Base-by-base conservation (phyloP, 106 monocot genomes). In the Amphibolis antarctica region DNA sequence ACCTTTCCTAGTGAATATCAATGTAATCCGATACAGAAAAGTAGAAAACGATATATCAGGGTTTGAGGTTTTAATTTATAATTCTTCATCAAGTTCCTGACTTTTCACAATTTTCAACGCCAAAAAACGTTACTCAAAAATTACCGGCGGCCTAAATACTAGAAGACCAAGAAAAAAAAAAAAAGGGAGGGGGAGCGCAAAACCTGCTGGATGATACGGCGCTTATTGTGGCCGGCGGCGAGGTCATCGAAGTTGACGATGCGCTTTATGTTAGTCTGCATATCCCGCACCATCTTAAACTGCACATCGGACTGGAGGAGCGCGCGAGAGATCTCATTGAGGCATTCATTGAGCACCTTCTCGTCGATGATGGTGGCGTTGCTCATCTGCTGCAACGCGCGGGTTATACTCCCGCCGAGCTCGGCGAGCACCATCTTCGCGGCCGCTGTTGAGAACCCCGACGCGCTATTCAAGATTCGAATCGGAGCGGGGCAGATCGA, bases 371-470 rank as follows among this genome's bases (percentile, higher is more conserved):
- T 80, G 17, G 90, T 90, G 45, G 96, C 96, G 82, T 98, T 98
- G 90, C 90, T 98, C 96, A 98, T 98, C 80, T 87, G 86, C 82
- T 87, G 90, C 76, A 98, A 64, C 65, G 96, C 96, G 67, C 87
- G 90, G 84, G 96, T 69, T 61, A 98, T 91, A 82, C 90, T 98
- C 79, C 98, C 85, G 67, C 98, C 91, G 12, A 91, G 74, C 77
- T 99, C 75, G 1, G 84, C 91, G 87, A 91, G 91, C 80, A 91
- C 91, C 98, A 91, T 99, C 60, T 59, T 64, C 42, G 78, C 68
- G 22, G 42, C 46, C 9, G 18, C 7, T 15, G 56, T 11, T 56
- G 23, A 17, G 49, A 15, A 4, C 12, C 0, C 36, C 7, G n/a
- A 4, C 36, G 36, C 7, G 36, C 36, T 36, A 36, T 36, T 36